These are phyloP conservation scores for Rubus idaeus DNA, from an alignment of 306 rosid species.

Conservation along the genomic window DNA sequence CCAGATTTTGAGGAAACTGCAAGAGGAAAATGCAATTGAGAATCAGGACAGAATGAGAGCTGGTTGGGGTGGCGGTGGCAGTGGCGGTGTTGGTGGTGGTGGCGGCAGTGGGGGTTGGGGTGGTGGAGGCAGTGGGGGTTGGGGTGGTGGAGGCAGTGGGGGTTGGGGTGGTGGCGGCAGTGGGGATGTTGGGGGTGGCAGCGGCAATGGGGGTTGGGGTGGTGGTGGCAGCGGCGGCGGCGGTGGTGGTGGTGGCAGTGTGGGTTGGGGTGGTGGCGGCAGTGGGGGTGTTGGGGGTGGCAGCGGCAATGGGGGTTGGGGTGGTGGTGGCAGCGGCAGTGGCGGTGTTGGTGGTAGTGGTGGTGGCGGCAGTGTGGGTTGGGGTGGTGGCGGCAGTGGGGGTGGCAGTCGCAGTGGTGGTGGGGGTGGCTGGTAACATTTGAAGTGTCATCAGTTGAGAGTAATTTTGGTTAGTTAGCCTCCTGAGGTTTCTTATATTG, in stretches of 20 bases:
- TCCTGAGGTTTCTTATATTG: not conserved
- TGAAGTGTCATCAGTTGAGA: not conserved
- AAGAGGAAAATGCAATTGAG: slow-evolving; percentile 41
- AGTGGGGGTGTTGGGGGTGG: not conserved
- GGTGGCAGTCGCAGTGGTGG: not conserved
- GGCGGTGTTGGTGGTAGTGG: not conserved
- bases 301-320: not conserved
- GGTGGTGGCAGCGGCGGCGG: not conserved
- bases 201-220: not conserved
- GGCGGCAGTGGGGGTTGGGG: not conserved
- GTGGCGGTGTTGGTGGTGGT: not conserved
- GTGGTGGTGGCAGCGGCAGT: not conserved
- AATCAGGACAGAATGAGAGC: slow-evolving; percentile 36
- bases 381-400: not conserved
- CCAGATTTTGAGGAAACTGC: slow-evolving; percentile 52
- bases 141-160: not conserved
- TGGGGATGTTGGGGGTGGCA: not conserved
- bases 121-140: not conserved
- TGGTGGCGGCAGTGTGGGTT: not conserved
- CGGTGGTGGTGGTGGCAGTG: not conserved
- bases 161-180: not conserved
- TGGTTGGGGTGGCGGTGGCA: slow-evolving; percentile 6
- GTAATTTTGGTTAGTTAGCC: slow-evolving; percentile 1
- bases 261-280: too few relatives aligned
- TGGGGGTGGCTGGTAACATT: slow-evolving; percentile 12